These are phyloP conservation scores for Schizophyllum commune DNA, from an alignment of 1,284 basidiomycete species.

Conservation along the genomic window DNA sequence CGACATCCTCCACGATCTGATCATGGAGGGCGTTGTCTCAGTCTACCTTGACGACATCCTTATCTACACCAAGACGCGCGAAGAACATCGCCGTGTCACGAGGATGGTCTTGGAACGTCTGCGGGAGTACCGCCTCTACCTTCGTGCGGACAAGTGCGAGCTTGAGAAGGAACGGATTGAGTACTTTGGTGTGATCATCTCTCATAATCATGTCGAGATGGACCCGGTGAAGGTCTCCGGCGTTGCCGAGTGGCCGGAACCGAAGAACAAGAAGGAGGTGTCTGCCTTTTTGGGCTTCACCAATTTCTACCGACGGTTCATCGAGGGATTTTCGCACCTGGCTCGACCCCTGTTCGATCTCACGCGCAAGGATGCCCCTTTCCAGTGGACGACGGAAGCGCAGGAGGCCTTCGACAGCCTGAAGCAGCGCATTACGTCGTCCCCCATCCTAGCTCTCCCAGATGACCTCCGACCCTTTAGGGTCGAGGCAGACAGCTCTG, in stretches of 20 bases:
- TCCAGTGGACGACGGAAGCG: no score
- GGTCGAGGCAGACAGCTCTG: slow-evolving; percentile 18
- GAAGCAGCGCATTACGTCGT: slow-evolving; percentile 5
- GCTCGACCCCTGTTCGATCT: slow-evolving; percentile 5
- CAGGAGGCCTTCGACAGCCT: neutral
- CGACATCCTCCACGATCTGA: slow-evolving; percentile 10
- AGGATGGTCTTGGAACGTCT: neutral
- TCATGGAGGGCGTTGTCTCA: slow-evolving; percentile 6
- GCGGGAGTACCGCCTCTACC: neutral
- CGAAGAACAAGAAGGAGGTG: slow-evolving; percentile 14
- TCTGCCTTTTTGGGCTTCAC: slow-evolving; percentile 22
- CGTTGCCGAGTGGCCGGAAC: slow-evolving; percentile 11
- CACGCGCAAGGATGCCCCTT: slow-evolving; percentile 3
- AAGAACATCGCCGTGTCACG: slow-evolving; percentile 2
- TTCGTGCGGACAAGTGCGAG: slow-evolving; percentile 4
- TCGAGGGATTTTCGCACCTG: slow-evolving; percentile 4
- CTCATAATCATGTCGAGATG: neutral
- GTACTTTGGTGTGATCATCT: neutral
- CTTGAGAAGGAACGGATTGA: neutral
- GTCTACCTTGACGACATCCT: slow-evolving; percentile 14
- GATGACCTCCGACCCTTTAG: slow-evolving; percentile 7
- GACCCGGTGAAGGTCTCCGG: slow-evolving; percentile 2
- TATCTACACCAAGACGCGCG: slow-evolving; percentile 6
- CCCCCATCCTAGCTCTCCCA: slow-evolving; percentile 12
- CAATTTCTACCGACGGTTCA: slow-evolving; percentile 26